phyloP scores from a whole-genome alignment of 176 grass and related monocot species.

The Cocos nucifera region DNA sequence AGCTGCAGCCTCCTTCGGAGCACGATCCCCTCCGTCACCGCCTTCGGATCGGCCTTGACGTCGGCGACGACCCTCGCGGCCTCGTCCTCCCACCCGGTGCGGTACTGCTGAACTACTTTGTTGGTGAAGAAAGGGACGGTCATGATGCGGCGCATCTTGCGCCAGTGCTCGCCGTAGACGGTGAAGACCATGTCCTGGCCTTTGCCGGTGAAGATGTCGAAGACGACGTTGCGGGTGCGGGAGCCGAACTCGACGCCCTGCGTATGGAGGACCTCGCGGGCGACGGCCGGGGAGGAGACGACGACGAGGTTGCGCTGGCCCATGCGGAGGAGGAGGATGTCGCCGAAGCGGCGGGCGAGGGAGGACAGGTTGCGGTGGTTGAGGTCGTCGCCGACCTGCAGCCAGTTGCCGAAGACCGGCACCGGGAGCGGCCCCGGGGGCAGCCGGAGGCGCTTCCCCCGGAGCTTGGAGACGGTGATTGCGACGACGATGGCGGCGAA shows the following conservation, averaged over 20 bases:
- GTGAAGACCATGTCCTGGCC: slow-evolving; percentile 98
- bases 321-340: slow-evolving; percentile 84
- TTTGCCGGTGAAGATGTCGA: slow-evolving; percentile 81
- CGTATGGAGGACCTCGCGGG: slow-evolving; percentile 70
- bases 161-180: slow-evolving; percentile 89
- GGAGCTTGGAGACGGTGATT: slow-evolving; percentile 60
- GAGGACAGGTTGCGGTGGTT: slow-evolving; percentile 78
- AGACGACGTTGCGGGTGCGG: slow-evolving; percentile 79
- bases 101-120: slow-evolving; percentile 32
- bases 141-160: slow-evolving; percentile 93
- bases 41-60: slow-evolving; percentile 32
- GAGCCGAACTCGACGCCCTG: slow-evolving; percentile 92
- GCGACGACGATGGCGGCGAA: slow-evolving; percentile 52
- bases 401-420: slow-evolving; percentile 84
- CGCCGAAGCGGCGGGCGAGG: slow-evolving; percentile 48
- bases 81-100: slow-evolving; percentile 64
- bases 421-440: slow-evolving; percentile 55
- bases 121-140: slow-evolving; percentile 84
- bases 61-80: slow-evolving; percentile 51
- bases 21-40: slow-evolving; percentile 45
- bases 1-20: slow-evolving; percentile 64
- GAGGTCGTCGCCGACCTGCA: slow-evolving; percentile 84
- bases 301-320: slow-evolving; percentile 76
- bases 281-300: slow-evolving; percentile 52
- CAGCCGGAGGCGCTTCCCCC: slow-evolving; percentile 45